A percentile compares a stretch with the other conserved stretches of the same genome.
Conservation (phyloP, 495 filamentous ascomycete genomes). For the Hypoxylon intermedium region DNA sequence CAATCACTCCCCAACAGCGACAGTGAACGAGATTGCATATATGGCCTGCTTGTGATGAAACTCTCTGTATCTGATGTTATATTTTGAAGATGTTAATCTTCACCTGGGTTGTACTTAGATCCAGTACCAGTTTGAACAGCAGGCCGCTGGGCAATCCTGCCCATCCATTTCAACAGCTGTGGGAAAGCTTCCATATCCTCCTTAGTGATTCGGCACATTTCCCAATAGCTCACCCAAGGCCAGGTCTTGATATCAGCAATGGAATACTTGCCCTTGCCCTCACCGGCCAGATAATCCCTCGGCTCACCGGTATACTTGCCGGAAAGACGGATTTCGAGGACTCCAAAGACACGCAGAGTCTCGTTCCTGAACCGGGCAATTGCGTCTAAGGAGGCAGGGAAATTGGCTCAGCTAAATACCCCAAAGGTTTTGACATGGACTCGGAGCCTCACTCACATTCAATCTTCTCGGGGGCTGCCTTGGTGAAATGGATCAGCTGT, state of each 20-base stretch:
- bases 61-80: neutral
- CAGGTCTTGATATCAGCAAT: conserved; percentile 61
- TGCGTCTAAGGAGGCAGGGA: conserved; percentile 41
- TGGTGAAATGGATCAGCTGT: conserved; percentile 45
- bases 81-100: neutral
- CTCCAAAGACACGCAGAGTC: conserved; percentile 56
- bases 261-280: conserved; percentile 59
- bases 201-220: conserved; percentile 46
- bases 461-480: conserved; percentile 51
- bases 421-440: too few species aligned
- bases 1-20: neutral
- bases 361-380: conserved; percentile 60
- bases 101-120: conserved; percentile 50
- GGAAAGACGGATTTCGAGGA: conserved; percentile 58
- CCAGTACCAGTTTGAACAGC: conserved; percentile 58
- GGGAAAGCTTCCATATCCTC: conserved; percentile 58
- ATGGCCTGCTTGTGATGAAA: neutral
- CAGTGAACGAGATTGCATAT: neutral
- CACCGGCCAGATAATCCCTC: conserved; percentile 58
- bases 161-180: conserved; percentile 59
- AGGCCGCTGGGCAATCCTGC: conserved; percentile 53
- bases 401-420: too few species aligned
- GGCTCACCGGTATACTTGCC: conserved; percentile 52
- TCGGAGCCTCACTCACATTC: too few species aligned
- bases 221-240: conserved; percentile 58